Evolutionary conservation across 768 basidiomycete genomes (phyloP).

Genomic region (Pisolithus sp.): DNA sequence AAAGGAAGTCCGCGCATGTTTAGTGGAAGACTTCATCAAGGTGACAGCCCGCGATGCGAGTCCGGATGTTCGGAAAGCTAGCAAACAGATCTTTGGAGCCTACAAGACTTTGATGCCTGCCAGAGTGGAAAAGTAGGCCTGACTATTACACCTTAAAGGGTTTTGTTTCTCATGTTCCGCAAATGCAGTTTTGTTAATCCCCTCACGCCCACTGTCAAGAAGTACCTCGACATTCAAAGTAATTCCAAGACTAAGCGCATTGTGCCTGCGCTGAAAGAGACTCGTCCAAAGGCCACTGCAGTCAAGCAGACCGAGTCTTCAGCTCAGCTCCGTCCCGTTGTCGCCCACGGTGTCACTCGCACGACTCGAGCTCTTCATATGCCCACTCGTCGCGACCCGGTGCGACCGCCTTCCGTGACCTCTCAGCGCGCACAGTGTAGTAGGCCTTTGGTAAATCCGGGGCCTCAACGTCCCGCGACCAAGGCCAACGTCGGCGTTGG

Average conservation of each 20-base stretch:
- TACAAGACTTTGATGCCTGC: constrained; percentile 66
- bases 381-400: constrained; percentile 8
- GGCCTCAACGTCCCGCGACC: constrained; percentile 22
- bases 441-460: constrained; percentile 6
- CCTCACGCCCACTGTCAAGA: constrained; percentile 68
- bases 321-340: constrained; percentile 3
- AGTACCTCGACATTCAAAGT: constrained; percentile 55
- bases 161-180: constrained; percentile 5
- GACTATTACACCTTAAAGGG: neutral
- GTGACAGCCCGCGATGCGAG: constrained; percentile 64
- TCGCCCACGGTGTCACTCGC: constrained; percentile 13
- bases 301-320: neutral
- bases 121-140: constrained; percentile 57
- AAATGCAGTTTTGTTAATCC: constrained; percentile 59
- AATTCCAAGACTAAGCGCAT: neutral
- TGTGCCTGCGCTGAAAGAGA: constrained; percentile 2
- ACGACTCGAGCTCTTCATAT: constrained; percentile 2
- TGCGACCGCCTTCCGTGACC: constrained; percentile 5
- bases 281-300: neutral
- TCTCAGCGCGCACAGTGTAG: constrained; percentile 1
- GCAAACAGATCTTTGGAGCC: constrained; percentile 67
- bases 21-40: constrained; percentile 67
- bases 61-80: constrained; percentile 65
- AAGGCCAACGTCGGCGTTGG: constrained; percentile 16
- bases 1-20: constrained; percentile 54